A percentile compares a stretch with the other conserved stretches of the same genome.
These are phyloP conservation scores for Mycena chlorophos DNA, from an alignment of 768 basidiomycete species.

Conservation along the genomic window DNA sequence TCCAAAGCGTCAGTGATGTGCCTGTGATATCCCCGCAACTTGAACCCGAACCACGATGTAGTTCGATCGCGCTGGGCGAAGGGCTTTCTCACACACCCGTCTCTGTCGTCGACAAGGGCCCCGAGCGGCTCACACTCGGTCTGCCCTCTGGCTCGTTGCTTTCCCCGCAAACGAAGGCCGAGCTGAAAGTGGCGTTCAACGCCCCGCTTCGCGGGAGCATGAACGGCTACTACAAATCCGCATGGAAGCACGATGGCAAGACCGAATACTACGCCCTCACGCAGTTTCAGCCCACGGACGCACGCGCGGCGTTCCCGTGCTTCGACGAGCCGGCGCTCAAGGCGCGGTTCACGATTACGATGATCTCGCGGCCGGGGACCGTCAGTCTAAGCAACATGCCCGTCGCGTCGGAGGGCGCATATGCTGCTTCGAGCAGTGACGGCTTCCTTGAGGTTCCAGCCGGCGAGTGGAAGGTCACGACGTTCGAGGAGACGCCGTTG, in stretches of 20 bases:
- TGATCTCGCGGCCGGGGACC: constrained; percentile 74
- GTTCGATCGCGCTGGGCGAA: constrained; percentile 42
- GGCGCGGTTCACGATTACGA: constrained; percentile 72
- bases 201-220: constrained; percentile 68
- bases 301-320: constrained; percentile 80
- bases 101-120: constrained; percentile 53
- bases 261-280: constrained; percentile 77
- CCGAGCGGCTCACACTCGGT: constrained; percentile 64
- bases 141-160: constrained; percentile 49
- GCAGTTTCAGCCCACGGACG: constrained; percentile 91
- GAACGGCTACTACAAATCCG: constrained; percentile 82
- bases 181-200: constrained; percentile 66
- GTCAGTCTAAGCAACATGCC: constrained; percentile 90
- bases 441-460: constrained; percentile 15
- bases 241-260: constrained; percentile 61
- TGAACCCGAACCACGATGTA: constrained; percentile 31
- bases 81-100: constrained; percentile 21
- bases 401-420: constrained; percentile 53
- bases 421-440: constrained; percentile 26
- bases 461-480: constrained; percentile 75
- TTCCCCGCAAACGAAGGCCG: constrained; percentile 67
- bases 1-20: constrained; percentile 38
- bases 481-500: constrained; percentile 77
- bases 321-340: constrained; percentile 95
- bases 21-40: not conserved